Evolutionary conservation across 116 monocot species (phyloP), one percentile per base, ranked within the genome.

Genomic region (Dioscorea cayenensis): DNA sequence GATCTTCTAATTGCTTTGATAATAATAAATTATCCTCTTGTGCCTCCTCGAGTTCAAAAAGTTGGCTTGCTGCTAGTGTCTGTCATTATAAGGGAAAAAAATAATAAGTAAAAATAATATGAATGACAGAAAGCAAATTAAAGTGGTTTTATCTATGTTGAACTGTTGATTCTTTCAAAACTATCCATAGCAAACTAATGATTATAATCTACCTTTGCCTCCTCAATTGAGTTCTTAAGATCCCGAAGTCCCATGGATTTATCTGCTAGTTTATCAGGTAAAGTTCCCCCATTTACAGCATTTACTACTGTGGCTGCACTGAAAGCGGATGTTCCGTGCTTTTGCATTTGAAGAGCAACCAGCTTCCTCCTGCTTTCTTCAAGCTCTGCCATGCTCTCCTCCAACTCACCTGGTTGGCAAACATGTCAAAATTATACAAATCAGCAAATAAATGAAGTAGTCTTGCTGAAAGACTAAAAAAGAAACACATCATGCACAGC

Each of bases 281-380:
- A 86, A 72, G 28, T 81, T 60, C 60, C 77, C 63, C 92, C 89
- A 76, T 96, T 96, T 35, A 76, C 76, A 68, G 55, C 63, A 79
- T 59, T 86, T 27, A 66, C 37, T 70, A 78, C 37, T 60, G 92
- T 75, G 60, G 71, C 43, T 43, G 43, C 49, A 72, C 77, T 72
- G 68, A 90, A 66, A 10, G 69, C 63, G 67, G 86, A 76, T 62
- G 80, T 19, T 51, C 92, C 90, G 75, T 86, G 80, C 73, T 81
- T 92, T 61, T 92, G 90, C 84, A 92, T 82, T 81, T 92, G 90
- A 37, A 96, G 77, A 78, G 81, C 78, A 78, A 86, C 84, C 77
- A 96, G 74, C 81, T 92, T 96, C 37, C 96, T 84, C 36, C 90
- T 77, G 73, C 84, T 96, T 84, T 96, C 96, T 77, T 96, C 96